These are phyloP conservation scores for Ajuga chamaepitys DNA, from an alignment of 257 asterid species.

Conservation along the genomic window DNA sequence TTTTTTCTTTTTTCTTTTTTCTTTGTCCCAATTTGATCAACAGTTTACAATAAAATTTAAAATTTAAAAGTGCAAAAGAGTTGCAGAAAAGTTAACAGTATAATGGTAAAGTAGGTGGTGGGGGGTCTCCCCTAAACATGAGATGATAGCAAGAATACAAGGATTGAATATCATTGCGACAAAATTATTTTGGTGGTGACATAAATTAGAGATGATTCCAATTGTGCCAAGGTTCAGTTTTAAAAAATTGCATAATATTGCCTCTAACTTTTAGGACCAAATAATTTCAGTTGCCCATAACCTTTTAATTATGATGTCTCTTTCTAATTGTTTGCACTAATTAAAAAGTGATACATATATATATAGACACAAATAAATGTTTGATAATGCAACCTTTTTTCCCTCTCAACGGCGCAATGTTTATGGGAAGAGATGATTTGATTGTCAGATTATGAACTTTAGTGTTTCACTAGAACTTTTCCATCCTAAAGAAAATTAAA, in stretches of 20 bases:
- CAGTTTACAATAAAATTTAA: too few species aligned
- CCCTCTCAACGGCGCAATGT: slow-evolving; percentile 12
- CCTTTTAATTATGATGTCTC: slow-evolving; percentile 20
- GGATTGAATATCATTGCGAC: slow-evolving; percentile 14
- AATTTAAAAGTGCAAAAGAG: too few species aligned
- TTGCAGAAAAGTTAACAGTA: background rate
- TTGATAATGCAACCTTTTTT: background rate
- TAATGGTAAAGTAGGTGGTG: slow-evolving; percentile 7
- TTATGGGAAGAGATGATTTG: background rate
- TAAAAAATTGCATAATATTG: slow-evolving; percentile 35
- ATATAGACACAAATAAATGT: background rate
- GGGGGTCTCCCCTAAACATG: background rate
- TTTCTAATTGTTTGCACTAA: background rate
- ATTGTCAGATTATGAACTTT: too few species aligned
- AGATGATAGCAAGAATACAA: slow-evolving; percentile 3
- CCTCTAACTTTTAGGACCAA: slow-evolving; percentile 32
- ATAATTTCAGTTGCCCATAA: slow-evolving; percentile 37
- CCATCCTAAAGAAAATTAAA: too few species aligned
- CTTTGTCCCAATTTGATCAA: too few species aligned
- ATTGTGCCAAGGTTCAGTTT: background rate
- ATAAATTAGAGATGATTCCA: slow-evolving; percentile 7
- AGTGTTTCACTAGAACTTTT: too few species aligned
- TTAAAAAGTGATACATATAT: background rate
- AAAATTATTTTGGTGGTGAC: slow-evolving; percentile 24
- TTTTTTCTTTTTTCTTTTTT: too few species aligned